Percentiles rank a stretch among this genome's conserved stretches.
phyloP scores from a whole-genome alignment of 176 grass and related monocot species.

The Tuctoria greenei region DNA sequence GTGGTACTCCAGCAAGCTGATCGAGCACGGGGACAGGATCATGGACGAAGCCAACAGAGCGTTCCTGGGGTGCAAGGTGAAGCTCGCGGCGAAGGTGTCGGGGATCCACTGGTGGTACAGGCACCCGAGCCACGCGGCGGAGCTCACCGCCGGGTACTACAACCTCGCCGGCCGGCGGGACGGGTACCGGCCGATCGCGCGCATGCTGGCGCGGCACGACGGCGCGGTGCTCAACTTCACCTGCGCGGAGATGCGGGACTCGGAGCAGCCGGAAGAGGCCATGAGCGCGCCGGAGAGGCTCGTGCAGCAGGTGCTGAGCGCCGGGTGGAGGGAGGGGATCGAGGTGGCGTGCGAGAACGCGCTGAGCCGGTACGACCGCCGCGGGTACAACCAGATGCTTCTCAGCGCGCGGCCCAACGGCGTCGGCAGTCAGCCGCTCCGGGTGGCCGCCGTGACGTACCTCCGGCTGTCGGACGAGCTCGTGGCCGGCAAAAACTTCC shows the following conservation, averaged over 20 bases:
- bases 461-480: slow-evolving; percentile 65
- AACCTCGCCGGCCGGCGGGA: slow-evolving; percentile 57
- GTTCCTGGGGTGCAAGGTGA: slow-evolving; percentile 62
- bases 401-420: slow-evolving; percentile 62
- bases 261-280: slow-evolving; percentile 48
- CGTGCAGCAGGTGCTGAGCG: slow-evolving; percentile 68
- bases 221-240: slow-evolving; percentile 78
- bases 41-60: slow-evolving; percentile 58
- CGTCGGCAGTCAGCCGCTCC: slow-evolving; percentile 22
- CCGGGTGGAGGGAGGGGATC: slow-evolving; percentile 68
- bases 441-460: slow-evolving; percentile 67
- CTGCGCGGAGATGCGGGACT: slow-evolving; percentile 69
- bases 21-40: slow-evolving; percentile 61
- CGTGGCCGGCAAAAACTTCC: slow-evolving; percentile 49
- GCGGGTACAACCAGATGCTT: slow-evolving; percentile 71
- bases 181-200: slow-evolving; percentile 58
- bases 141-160: slow-evolving; percentile 80
- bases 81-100: slow-evolving; percentile 68
- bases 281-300: slow-evolving; percentile 62
- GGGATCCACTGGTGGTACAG: slow-evolving; percentile 90
- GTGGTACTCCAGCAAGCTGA: slow-evolving; percentile 78
- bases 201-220: slow-evolving; percentile 58
- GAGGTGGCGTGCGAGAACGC: slow-evolving; percentile 86
- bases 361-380: slow-evolving; percentile 57
- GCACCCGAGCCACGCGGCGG: slow-evolving; percentile 75